Percentiles rank a stretch among this genome's conserved stretches.
phyloP scores from a whole-genome alignment of 129 eudicot species.

The Oenanthe sinensis region DNA sequence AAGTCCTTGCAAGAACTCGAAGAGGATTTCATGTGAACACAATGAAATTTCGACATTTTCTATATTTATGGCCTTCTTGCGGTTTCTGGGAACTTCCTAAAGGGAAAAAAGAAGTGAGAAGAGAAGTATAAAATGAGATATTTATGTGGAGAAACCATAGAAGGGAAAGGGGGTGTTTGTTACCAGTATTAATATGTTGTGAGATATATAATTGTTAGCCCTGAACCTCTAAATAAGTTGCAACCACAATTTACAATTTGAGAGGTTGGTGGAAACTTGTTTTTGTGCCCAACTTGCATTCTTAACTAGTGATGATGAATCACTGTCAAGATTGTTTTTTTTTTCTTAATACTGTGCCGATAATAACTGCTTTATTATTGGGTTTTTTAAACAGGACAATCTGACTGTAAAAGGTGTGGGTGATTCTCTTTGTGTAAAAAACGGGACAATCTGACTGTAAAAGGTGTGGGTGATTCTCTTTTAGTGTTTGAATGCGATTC shows the following conservation, averaged over 20 bases:
- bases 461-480: not conserved
- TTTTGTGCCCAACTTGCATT: not conserved
- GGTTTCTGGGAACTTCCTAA: not conserved
- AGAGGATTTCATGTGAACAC: slow-evolving; percentile 82
- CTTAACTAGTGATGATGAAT: not conserved
- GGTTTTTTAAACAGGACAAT: not conserved
- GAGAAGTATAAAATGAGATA: not conserved
- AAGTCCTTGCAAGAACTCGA: slow-evolving; percentile 89
- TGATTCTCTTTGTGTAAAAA: not conserved
- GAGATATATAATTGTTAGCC: slow-evolving; percentile 6
- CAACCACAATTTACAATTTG: slow-evolving; percentile 5
- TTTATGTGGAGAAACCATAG: not conserved
- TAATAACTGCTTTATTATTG: not conserved
- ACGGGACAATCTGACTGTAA: not conserved
- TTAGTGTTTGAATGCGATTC: not conserved
- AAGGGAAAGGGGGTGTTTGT: slow-evolving; percentile 2
- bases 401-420: not conserved
- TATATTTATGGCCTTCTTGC: not conserved
- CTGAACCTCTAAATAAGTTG: slow-evolving; percentile 5
- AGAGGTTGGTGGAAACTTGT: slow-evolving; percentile 4
- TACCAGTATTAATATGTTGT: not conserved
- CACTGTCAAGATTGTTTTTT: not conserved
- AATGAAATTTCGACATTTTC: not conserved
- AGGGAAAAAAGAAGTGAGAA: not conserved
- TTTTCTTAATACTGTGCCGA: not conserved